Conservation (phyloP, 352 stramenopile genomes). For the Thalassiosira ordinaria region DNA sequence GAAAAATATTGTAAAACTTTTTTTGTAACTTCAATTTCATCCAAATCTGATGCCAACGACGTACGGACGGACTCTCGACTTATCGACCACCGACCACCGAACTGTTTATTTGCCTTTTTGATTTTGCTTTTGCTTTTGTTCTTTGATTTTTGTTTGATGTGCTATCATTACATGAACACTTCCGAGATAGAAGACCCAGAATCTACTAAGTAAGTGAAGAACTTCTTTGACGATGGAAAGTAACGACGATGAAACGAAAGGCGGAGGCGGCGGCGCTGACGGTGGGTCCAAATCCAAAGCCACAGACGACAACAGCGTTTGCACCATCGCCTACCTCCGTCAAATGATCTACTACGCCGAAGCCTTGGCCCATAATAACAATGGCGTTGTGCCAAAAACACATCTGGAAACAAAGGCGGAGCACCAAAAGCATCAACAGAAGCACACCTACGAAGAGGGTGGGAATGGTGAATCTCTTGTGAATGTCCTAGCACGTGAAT, state of each 20-base stretch:
- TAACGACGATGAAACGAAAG: neutral
- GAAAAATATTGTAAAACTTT: too few relatives aligned
- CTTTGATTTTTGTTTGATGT: too few relatives aligned
- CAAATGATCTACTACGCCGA: constrained; percentile 52
- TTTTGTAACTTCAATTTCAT: too few relatives aligned
- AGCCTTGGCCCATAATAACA: constrained; percentile 42
- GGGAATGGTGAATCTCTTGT: constrained; percentile 53
- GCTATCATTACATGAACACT: too few relatives aligned
- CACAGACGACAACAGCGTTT: constrained; percentile 7
- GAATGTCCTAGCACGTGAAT: constrained; percentile 34
- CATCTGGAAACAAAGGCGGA: neutral
- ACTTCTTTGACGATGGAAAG: constrained; percentile 23
- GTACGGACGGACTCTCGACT: too few relatives aligned
- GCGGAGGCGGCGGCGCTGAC: neutral
- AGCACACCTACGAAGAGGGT: too few relatives aligned
- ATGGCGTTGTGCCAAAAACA: neutral
- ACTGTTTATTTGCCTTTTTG: too few relatives aligned
- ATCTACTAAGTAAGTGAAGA: too few relatives aligned
- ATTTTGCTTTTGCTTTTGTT: too few relatives aligned
- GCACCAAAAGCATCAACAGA: constrained; percentile 1
- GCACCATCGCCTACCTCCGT: constrained; percentile 55
- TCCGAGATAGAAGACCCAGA: too few relatives aligned
- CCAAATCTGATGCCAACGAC: too few relatives aligned
- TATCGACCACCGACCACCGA: too few relatives aligned
- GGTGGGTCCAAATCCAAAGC: neutral